Evolutionary conservation across 208 protist genomes (phyloP).

Genomic region (Crithidia expoeki): DNA sequence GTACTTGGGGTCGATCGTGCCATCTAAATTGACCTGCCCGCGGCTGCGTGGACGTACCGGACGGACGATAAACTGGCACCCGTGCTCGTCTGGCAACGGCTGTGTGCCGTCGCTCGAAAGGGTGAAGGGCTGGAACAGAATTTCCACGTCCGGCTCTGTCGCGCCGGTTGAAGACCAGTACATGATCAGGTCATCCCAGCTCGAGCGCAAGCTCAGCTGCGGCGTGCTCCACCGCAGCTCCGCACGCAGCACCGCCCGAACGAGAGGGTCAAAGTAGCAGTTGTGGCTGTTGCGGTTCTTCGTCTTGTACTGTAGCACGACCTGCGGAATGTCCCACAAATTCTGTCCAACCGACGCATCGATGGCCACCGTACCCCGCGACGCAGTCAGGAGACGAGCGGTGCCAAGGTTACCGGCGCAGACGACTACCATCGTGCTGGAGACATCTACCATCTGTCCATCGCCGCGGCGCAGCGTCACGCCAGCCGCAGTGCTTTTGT

Average conservation of each 20-base stretch:
- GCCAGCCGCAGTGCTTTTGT: slow-evolving; percentile 42
- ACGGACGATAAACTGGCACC: slow-evolving; percentile 75
- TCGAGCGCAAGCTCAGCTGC: slow-evolving; percentile 59
- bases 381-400: slow-evolving; percentile 55
- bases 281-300: slow-evolving; percentile 75
- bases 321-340: slow-evolving; percentile 84
- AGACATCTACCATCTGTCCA: slow-evolving; percentile 48
- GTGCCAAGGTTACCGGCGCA: slow-evolving; percentile 70
- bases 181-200: slow-evolving; percentile 77
- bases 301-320: slow-evolving; percentile 76
- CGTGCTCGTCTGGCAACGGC: slow-evolving; percentile 60
- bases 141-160: slow-evolving; percentile 61
- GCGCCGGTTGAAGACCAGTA: slow-evolving; percentile 65
- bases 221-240: slow-evolving; percentile 46
- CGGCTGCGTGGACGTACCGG: slow-evolving; percentile 72
- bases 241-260: slow-evolving; percentile 45
- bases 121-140: slow-evolving; percentile 87
- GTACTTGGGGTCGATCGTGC: slow-evolving; percentile 73
- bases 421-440: slow-evolving; percentile 60
- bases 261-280: slow-evolving; percentile 67
- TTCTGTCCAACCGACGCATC: slow-evolving; percentile 49
- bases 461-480: slow-evolving; percentile 52
- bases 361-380: slow-evolving; percentile 45
- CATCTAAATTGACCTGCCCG: slow-evolving; percentile 54
- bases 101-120: slow-evolving; percentile 71